Base-by-base conservation (phyloP, 257 asterid genomes). In the Solanum sejunctum region DNA sequence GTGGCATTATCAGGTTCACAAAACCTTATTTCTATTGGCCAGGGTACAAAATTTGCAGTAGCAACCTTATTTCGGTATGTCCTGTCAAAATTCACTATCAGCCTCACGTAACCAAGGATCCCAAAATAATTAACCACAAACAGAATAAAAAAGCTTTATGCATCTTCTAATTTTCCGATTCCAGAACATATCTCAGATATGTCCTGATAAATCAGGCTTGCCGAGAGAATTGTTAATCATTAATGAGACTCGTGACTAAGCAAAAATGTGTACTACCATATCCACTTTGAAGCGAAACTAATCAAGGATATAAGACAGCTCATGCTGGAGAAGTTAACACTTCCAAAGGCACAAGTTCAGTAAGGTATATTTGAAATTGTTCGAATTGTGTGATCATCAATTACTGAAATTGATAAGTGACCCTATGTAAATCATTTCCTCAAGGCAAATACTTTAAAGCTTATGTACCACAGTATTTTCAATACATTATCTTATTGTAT, bases 11-110 rank as follows among this genome's bases (percentile, higher is more conserved):
- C 91, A 84, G 97, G 94, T 86, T 90, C 91, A 69, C 98, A 95
- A 85, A 93, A 96, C 86, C 98, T 92, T 86, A 96, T 89, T 87
- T 96, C 99, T 63, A 95, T 85, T 82, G 98, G 99, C 99, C 99
- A 96, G 84, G 97, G 97, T 64, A 91, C 78, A 89, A 93, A 92
- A 32, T 89, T 83, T 82, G 90, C 56, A 85, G 92, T 88, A 36
- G 98, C 98, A 47, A 93, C 98, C 91, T 92, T 93, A 94, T 93
- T 96, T 80, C 98, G 91, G 84, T 93, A 93, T 79, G 92, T 92
- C 97, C 98, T 95, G 95, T 82, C 26, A 85, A 84, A 90, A 87
- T 72, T 82, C 77, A 77, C 17, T 15, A 63, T 77, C 15, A 70
- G 36, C n/a, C 11, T 52, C 47, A 75, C 81, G 58, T 21, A 75